Evolutionary conservation across 257 asterid species (phyloP).

Genomic region (Nicotiana tabacum): DNA sequence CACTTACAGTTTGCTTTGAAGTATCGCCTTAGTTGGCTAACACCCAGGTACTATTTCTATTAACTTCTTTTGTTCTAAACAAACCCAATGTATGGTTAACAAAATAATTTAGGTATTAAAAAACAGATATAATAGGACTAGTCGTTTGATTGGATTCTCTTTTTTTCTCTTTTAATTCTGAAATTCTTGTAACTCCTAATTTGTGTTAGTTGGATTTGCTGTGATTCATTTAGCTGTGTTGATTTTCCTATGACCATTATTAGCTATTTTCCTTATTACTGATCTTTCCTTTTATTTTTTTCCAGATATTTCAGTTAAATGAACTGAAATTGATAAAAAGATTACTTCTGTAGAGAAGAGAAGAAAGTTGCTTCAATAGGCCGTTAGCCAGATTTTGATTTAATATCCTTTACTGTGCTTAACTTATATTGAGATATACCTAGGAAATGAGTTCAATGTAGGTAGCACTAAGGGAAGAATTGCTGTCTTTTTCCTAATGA

Average conservation of each 20-base stretch:
- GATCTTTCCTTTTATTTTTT: background rate
- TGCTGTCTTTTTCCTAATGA: background rate
- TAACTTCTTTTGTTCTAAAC: too few relatives aligned
- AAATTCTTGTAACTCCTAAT: too few relatives aligned
- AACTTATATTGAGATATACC: background rate
- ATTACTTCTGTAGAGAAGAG: background rate
- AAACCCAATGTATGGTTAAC: too few relatives aligned
- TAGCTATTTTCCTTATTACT: background rate
- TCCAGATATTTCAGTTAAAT: background rate
- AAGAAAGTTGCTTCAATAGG: too few relatives aligned
- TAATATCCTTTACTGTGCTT: background rate
- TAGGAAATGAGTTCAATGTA: background rate
- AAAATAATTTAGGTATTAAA: too few relatives aligned
- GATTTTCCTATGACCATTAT: background rate
- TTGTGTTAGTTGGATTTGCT: background rate
- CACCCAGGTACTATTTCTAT: too few relatives aligned
- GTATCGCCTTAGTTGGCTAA: too few relatives aligned
- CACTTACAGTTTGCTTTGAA: too few relatives aligned
- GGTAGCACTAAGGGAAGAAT: too few relatives aligned
- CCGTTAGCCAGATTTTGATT: background rate
- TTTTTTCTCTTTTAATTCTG: too few relatives aligned
- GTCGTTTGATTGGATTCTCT: background rate
- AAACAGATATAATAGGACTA: background rate
- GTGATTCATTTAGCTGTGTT: background rate
- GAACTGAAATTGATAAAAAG: background rate